Evolutionary conservation across 331 rosid genomes (phyloP).

Genomic region (Pyrus hybrid): DNA sequence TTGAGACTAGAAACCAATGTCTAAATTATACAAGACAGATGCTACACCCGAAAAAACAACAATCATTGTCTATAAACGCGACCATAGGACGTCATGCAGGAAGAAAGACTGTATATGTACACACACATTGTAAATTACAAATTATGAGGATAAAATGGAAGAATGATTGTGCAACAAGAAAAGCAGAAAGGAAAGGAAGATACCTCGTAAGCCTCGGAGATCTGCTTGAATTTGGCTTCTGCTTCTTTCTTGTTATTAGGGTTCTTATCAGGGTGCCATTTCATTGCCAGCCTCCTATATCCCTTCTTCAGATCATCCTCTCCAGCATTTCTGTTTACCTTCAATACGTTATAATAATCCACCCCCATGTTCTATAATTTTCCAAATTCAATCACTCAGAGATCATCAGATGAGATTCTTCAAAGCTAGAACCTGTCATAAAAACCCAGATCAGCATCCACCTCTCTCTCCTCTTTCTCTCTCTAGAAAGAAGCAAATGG

Average conservation of each 20-base stretch:
- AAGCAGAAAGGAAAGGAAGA: background rate
- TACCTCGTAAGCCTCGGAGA: conserved; percentile 95
- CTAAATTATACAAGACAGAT: too few species aligned
- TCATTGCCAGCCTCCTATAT: conserved; percentile 84
- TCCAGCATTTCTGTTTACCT: conserved; percentile 57
- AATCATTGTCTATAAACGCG: too few species aligned
- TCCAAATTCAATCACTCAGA: conserved; percentile 1
- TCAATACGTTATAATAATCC: conserved; percentile 80
- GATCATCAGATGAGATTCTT: too few species aligned
- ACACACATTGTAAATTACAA: background rate
- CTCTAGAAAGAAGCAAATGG: background rate
- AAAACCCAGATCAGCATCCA: too few species aligned
- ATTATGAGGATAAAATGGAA: background rate
- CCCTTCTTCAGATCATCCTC: conserved; percentile 92
- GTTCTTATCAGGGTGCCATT: conserved; percentile 99
- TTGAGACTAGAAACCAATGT: too few species aligned
- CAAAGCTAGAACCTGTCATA: too few species aligned
- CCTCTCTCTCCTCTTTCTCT: background rate
- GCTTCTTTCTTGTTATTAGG: conserved; percentile 81
- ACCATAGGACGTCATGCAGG: too few species aligned
- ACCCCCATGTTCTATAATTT: conserved; percentile 51
- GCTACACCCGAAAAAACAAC: too few species aligned
- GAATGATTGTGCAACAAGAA: background rate
- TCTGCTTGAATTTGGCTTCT: conserved; percentile 93
- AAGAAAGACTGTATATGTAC: too few species aligned